Conservation (phyloP, 148 eudicot species). For the Cornus florida region DNA sequence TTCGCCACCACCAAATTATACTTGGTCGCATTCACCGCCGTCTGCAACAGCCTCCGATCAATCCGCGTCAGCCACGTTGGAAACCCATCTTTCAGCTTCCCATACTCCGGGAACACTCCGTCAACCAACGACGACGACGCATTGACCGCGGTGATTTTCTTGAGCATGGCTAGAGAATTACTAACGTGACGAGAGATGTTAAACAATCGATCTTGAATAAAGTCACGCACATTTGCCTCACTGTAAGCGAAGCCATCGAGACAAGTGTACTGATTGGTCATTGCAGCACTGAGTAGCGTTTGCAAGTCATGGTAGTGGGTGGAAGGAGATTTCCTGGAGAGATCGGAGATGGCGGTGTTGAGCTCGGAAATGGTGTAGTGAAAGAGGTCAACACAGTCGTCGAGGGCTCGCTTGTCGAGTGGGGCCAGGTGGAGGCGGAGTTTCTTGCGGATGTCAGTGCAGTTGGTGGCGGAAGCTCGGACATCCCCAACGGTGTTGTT, state of each 20-base stretch:
- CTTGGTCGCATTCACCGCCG: constrained; percentile 21
- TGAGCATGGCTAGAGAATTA: constrained; percentile 68
- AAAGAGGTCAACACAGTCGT: constrained; percentile 77
- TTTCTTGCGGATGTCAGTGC: constrained; percentile 25
- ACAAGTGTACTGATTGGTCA: constrained; percentile 89
- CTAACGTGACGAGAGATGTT: constrained; percentile 72
- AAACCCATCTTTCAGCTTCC: constrained; percentile 33
- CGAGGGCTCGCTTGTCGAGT: constrained; percentile 53
- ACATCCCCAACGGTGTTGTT: constrained; percentile 51
- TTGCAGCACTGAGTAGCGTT: constrained; percentile 66
- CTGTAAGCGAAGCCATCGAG: constrained; percentile 70
- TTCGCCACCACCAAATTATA: constrained; percentile 61
- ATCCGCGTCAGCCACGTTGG: constrained; percentile 53
- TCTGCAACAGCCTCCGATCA: constrained; percentile 43
- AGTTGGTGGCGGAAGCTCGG: constrained; percentile 30
- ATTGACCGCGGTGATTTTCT: constrained; percentile 30
- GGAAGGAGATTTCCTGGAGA: constrained; percentile 16
- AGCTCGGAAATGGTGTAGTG: constrained; percentile 55
- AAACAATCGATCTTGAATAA: constrained; percentile 29
- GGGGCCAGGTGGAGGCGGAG: constrained; percentile 23
- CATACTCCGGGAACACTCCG: constrained; percentile 38
- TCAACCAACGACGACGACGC: not conserved
- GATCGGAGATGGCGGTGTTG: constrained; percentile 32
- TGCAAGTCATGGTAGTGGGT: constrained; percentile 36
- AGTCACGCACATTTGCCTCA: constrained; percentile 29